Base-by-base conservation (phyloP, 331 rosid genomes). In the Quercus phellos region DNA sequence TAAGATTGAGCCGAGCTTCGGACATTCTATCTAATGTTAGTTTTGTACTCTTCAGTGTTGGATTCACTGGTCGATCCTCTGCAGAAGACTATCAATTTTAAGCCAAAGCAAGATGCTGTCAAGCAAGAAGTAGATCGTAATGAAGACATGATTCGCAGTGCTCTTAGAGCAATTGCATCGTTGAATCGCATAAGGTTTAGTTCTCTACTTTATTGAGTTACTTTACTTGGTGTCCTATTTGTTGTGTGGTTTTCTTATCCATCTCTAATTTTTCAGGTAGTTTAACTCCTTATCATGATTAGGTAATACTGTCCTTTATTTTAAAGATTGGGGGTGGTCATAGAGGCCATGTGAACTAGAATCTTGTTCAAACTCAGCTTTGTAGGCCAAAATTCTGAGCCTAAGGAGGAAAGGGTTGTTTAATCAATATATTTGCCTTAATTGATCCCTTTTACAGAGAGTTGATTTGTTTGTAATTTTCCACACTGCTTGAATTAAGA, bases 101-200 rank as follows among this genome's bases (percentile, higher is more conserved):
- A 91, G 91, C 98, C 98, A 27, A 95, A 95, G 89, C 97, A 77
- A 89, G 96, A 95, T 78, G 98, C 99, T 63, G 99, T 95, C 64
- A 95, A 95, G 89, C 99, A 95, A 90, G 98, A 95, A 87, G 98
- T 95, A 51, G 99, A 95, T 86, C 98, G 99, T 69, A 95, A 95
- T 77, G 99, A 95, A 85, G 99, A 95, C 90, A 93, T 95, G 99
- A 93, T 95, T 79, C 97, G 99, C 79, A 95, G 99, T 30, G 98
- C 98, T 61, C 98, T 95, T 55, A 90, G 99, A 68, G 98, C 99
- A 35, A 89, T 95, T 87, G 96, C 97, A 54, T 91, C 99, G 74
- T 79, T 95, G 89, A 92, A 91, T 77, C 96, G 93, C 81, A 93
- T 91, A 70, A 95, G 99, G 99, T 95, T 77, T 77, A 86, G 51